Base-by-base conservation (phyloP, 345 rosid genomes). In the Eucalyptus marginata region DNA sequence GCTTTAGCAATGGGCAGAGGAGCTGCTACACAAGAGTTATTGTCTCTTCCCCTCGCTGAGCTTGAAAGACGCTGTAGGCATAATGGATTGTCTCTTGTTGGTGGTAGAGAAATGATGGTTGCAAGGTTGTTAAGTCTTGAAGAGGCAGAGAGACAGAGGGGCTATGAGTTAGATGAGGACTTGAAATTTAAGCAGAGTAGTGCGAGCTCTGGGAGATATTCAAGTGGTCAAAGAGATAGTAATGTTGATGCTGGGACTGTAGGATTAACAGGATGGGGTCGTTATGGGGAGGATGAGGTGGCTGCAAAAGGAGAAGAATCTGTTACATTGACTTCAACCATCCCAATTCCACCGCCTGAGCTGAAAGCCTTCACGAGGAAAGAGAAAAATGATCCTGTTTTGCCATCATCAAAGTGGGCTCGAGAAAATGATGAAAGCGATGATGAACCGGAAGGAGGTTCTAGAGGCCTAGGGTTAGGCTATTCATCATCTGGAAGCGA, bases 101-200 rank as follows among this genome's bases (percentile, higher is more conserved):
- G 99, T 89, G 99, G 99, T 91, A 97, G 99, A 94, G 99, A 94
- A 87, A 94, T 93, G 93, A 98, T 98, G 99, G 99, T 98, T 93
- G 92, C 99, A 24, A 92, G 99, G 87, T 93, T 98, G 90, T 94
- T 98, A 86, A 95, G 97, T 92, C 96, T 98, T 83, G 99, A 97
- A 92, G 99, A 98, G 91, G 96, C 98, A 76, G 99, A 97, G 92
- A 97, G 93, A 92, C 98, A 94, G 92, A 96, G 97, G 89, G 94
- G 96, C 44, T 96, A 94, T 90, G 99, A 96, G 85, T 90, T 93
- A 86, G 98, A 94, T 90, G 96, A 93, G 92, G 98, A 95, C 88
- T 90, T 94, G 92, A 97, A 96, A 93, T 87, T 89, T 89, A 90
- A 91, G 49, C 96, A 93, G 88, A 93, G 92, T 91, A 95, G 91